A percentile compares a stretch with the other conserved stretches of the same genome.
Conservation (phyloP, 2,329 filamentous ascomycete species). For the Hymenoscyphus fructigenus region DNA sequence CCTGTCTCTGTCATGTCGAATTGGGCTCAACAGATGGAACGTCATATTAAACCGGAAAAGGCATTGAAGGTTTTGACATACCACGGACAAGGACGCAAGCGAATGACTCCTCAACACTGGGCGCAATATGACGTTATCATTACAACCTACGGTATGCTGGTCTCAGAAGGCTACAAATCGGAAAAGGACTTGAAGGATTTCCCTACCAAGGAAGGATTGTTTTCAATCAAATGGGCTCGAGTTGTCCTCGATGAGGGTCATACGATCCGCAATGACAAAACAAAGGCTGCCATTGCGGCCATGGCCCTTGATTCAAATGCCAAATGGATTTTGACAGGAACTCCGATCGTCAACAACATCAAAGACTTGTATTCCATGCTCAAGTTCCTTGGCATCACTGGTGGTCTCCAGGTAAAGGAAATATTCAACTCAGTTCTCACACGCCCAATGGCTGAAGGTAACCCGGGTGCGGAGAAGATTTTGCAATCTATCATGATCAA, state of each 20-base stretch:
- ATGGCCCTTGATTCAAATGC: conserved; percentile 66
- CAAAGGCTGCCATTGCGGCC: conserved; percentile 70
- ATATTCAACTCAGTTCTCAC: conserved; percentile 74
- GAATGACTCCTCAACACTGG: conserved; percentile 55
- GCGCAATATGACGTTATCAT: conserved; percentile 72
- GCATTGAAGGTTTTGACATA: conserved; percentile 69
- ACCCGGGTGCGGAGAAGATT: conserved; percentile 58
- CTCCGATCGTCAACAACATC: conserved; percentile 79
- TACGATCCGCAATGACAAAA: conserved; percentile 72
- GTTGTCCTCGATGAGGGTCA: conserved; percentile 84
- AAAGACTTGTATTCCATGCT: conserved; percentile 79
- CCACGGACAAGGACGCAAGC: conserved; percentile 63
- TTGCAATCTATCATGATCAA: conserved; percentile 78
- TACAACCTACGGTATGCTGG: conserved; percentile 79
- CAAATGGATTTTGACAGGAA: conserved; percentile 78
- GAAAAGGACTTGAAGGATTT: conserved; percentile 44
- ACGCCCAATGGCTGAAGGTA: conserved; percentile 61
- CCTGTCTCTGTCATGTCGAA: conserved; percentile 89
- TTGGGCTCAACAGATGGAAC: conserved; percentile 76
- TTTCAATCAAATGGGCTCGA: conserved; percentile 71
- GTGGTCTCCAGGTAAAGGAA: conserved; percentile 69
- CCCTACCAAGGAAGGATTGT: conserved; percentile 50
- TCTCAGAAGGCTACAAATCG: conserved; percentile 58
- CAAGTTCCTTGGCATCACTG: conserved; percentile 72
- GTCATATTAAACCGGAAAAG: conserved; percentile 66